Conservation (phyloP, 2,329 filamentous ascomycete genomes). For the Leptographium radiaticola region DNA sequence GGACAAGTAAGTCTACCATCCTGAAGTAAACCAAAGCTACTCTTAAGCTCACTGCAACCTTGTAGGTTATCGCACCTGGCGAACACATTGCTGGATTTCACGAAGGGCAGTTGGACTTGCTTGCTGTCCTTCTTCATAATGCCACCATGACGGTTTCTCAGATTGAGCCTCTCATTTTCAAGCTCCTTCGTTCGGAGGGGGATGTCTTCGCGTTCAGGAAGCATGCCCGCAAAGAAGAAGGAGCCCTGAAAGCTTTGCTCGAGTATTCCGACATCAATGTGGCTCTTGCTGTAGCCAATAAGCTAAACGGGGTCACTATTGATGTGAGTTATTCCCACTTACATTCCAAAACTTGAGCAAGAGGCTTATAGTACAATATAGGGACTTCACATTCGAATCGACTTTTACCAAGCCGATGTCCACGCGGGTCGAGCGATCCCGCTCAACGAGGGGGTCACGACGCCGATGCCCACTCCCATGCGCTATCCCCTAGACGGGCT, state of each 20-base stretch:
- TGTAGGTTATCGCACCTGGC: slow-evolving; percentile 17
- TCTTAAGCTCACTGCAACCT: neutral
- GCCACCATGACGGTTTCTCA: slow-evolving; percentile 7
- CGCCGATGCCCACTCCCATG: slow-evolving; percentile 11
- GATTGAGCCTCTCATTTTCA: slow-evolving; percentile 25
- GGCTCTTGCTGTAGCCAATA: slow-evolving; percentile 26
- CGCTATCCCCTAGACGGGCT: slow-evolving; percentile 6
- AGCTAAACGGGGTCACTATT: slow-evolving; percentile 24
- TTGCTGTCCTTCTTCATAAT: slow-evolving; percentile 20
- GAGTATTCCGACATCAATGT: slow-evolving; percentile 39
- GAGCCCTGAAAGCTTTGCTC: slow-evolving; percentile 32
- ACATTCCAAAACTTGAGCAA: no score
- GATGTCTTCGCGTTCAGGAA: slow-evolving; percentile 39
- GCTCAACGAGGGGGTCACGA: slow-evolving; percentile 6
- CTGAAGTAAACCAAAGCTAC: neutral
- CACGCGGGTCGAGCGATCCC: slow-evolving; percentile 3
- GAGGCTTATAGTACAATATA: neutral
- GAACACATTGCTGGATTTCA: slow-evolving; percentile 25
- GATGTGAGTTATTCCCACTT: slow-evolving; percentile 19
- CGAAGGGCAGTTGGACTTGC: slow-evolving; percentile 42
- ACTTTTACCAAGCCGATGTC: slow-evolving; percentile 7
- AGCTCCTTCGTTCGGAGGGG: slow-evolving; percentile 32
- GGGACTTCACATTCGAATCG: slow-evolving; percentile 10
- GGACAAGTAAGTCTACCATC: slow-evolving; percentile 19
- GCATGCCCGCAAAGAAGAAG: slow-evolving; percentile 25